phyloP scores from a whole-genome alignment of 768 basidiomycete species.

The Naganishia vishniacii region DNA sequence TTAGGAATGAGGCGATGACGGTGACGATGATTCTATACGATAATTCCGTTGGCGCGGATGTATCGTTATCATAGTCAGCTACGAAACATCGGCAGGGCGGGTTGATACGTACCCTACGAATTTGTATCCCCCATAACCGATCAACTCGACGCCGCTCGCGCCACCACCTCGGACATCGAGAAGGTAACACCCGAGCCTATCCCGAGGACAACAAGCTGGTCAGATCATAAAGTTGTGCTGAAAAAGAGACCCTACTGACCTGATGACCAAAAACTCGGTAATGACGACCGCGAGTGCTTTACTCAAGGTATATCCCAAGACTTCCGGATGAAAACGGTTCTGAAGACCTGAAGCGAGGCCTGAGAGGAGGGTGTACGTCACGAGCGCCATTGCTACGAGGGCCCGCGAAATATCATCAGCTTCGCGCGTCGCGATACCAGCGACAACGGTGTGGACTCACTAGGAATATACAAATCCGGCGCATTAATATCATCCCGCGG shows the following conservation, averaged over 20 bases:
- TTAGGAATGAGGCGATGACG: constrained; percentile 65
- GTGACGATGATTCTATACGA: constrained; percentile 69
- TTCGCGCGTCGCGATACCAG: no score
- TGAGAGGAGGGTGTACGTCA: constrained; percentile 86
- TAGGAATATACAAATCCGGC: constrained; percentile 93
- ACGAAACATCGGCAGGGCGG: no score
- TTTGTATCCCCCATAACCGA: constrained; percentile 94
- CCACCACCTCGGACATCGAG: constrained; percentile 73
- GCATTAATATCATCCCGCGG: constrained; percentile 92
- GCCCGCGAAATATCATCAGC: background rate
- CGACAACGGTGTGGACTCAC: constrained; percentile 52
- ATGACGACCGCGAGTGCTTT: constrained; percentile 77
- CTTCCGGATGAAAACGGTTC: constrained; percentile 76
- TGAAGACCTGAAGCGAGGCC: constrained; percentile 78
- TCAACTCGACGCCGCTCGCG: constrained; percentile 59
- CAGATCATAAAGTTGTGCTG: no score
- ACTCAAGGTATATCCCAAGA: constrained; percentile 78
- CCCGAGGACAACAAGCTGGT: no score
- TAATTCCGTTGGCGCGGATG: no score
- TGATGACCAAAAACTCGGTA: constrained; percentile 77
- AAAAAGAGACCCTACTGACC: constrained; percentile 11
- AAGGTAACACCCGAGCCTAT: constrained; percentile 77
- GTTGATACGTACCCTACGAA: constrained; percentile 72
- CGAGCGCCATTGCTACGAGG: constrained; percentile 77
- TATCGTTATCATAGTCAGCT: no score